These are phyloP conservation scores for Boletus barrowsii DNA, from an alignment of 768 basidiomycete species.

Conservation along the genomic window DNA sequence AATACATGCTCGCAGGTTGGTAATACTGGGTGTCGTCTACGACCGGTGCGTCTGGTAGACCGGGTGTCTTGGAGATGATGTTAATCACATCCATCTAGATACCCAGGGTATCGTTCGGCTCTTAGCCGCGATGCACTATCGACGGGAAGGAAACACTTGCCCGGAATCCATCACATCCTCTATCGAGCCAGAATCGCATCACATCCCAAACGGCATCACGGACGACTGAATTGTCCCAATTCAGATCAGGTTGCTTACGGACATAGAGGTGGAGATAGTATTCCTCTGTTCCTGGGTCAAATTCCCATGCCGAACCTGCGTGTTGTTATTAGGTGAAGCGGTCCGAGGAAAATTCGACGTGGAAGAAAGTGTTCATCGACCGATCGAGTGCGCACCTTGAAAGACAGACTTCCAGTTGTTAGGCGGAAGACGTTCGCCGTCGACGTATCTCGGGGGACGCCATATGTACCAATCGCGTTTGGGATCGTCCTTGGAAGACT, in stretches of 20 bases:
- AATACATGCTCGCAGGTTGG: conserved; percentile 52
- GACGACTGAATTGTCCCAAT: conserved; percentile 70
- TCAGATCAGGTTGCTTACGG: conserved; percentile 69
- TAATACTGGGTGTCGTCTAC: conserved; percentile 46
- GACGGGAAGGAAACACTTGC: conserved; percentile 35
- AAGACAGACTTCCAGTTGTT: conserved; percentile 74
- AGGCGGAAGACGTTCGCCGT: conserved; percentile 57
- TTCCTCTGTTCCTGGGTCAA: conserved; percentile 59
- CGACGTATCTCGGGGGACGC: conserved; percentile 54
- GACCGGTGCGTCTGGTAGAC: conserved; percentile 66
- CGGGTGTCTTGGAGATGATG: conserved; percentile 58
- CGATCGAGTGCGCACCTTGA: conserved; percentile 41
- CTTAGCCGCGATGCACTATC: not conserved
- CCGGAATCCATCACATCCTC: conserved; percentile 74
- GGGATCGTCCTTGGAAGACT: conserved; percentile 44
- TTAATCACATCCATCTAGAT: conserved; percentile 70
- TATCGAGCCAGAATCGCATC: conserved; percentile 73
- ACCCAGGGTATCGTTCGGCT: not conserved
- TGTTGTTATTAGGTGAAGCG: not conserved
- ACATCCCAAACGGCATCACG: conserved; percentile 57
- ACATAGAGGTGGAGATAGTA: conserved; percentile 73
- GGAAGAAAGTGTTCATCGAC: not conserved
- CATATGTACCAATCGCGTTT: conserved; percentile 80
- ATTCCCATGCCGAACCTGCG: conserved; percentile 68
- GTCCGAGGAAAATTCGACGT: conserved; percentile 2